A percentile compares a stretch with the other conserved stretches of the same genome.
These are phyloP conservation scores for Diplodia sapinea DNA, from an alignment of 2,329 filamentous ascomycete genomes.

Conservation along the genomic window DNA sequence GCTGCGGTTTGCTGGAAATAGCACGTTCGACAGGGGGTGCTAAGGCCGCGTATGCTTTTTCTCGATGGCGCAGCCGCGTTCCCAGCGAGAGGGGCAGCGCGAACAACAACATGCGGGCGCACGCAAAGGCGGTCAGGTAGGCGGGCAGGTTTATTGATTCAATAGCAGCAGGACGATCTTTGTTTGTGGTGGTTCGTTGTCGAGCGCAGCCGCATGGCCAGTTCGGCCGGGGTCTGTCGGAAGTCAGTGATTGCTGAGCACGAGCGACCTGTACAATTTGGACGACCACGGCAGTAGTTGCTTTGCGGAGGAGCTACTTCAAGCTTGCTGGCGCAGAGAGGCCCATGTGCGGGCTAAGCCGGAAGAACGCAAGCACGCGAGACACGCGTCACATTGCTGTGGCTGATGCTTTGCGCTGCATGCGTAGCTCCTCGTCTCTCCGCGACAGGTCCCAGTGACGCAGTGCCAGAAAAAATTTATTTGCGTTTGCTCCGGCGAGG, in stretches of 20 bases:
- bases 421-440: neutral
- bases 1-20: slow-evolving; percentile 26
- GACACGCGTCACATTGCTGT: slow-evolving; percentile 16
- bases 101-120: slow-evolving; percentile 1
- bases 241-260: slow-evolving; percentile 4
- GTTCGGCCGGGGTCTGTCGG: neutral
- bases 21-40: slow-evolving; percentile 19
- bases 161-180: neutral
- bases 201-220: neutral
- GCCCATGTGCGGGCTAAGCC: slow-evolving; percentile 15
- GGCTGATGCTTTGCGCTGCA: slow-evolving; percentile 11
- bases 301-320: slow-evolving; percentile 19
- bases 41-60: slow-evolving; percentile 23
- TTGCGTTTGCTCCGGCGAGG: neutral
- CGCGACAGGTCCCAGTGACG: neutral
- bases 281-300: neutral
- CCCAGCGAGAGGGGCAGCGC: neutral
- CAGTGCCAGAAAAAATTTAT: neutral
- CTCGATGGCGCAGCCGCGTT: slow-evolving; percentile 9
- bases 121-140: neutral
- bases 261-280: neutral
- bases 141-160: slow-evolving; percentile 1
- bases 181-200: neutral
- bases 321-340: slow-evolving; percentile 12
- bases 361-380: slow-evolving; percentile 14